Evolutionary conservation across 352 stramenopile species (phyloP), one percentile per base, ranked within the genome.

Genomic region (Phytophthora hibernalis): DNA sequence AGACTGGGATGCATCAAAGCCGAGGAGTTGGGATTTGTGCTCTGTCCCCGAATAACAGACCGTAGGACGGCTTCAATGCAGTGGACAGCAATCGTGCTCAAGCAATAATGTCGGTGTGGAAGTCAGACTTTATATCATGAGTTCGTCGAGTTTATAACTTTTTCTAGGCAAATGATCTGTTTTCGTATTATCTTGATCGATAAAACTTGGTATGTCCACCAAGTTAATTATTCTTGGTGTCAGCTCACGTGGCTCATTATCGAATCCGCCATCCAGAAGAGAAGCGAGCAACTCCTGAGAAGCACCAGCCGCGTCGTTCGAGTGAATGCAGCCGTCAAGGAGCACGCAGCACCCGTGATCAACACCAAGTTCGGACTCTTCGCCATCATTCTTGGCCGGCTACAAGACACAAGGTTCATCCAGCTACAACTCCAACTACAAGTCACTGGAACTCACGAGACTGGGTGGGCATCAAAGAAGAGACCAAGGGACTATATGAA

Each of bases 401-500:
- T 35, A 33, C n/a, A n/a, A n/a, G n/a, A 51, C 44, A 1, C 13
- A 12, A 7, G 24, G 9, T 37, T 52, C 45, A 2, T 35, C 11
- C 49, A 55, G 35, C 30, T 16, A 20, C 15, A n/a, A n/a, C 18
- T 45, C 11, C 49, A 55, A 22, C 30, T 16, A 20, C 15, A n/a
- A n/a, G 12, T 45, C 49, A 8, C 30, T 45, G n/a, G 30, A 55
- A 44, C 5, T 55, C 30, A 55, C 49, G 21, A 3, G 16, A 45
- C n/a, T 54, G 48, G 48, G 9, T 54, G 15, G 48, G 26, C 18
- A 24, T 54, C 28, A 40, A 54, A 20, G 28, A 54, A 20, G 28
- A 54, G n/a, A 30, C 28, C 8, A 54, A 54, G 38, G 9, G 5
- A 3, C 5, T 30, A 13, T 54, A n/a, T 6, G 18, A 45, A 33